A percentile compares a stretch with the other conserved stretches of the same genome.
These are phyloP conservation scores for Buxus sempervirens DNA, from an alignment of 164 flowering plant species.

Conservation along the genomic window DNA sequence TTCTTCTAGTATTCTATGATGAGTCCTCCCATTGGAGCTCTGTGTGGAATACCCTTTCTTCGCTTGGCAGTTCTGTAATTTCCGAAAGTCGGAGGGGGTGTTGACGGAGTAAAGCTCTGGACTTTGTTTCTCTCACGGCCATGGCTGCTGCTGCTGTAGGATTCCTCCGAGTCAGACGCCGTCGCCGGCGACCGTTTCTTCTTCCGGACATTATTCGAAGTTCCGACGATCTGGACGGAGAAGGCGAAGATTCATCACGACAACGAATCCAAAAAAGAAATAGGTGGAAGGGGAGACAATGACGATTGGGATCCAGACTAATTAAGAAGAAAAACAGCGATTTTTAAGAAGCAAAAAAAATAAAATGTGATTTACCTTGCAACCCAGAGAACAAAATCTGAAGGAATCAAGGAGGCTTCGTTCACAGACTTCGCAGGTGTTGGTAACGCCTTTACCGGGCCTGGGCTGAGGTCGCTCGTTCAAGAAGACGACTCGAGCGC, in stretches of 20 bases:
- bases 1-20: constrained; percentile 43
- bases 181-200: constrained; percentile 20
- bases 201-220: constrained; percentile 52
- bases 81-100: constrained; percentile 71
- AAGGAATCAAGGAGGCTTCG: constrained; percentile 90
- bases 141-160: constrained; percentile 50
- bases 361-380: constrained; percentile 63
- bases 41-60: constrained; percentile 92
- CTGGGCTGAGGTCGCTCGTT: constrained; percentile 91
- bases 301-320: too few relatives aligned
- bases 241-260: neutral
- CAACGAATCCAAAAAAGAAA: too few relatives aligned
- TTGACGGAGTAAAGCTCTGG: constrained; percentile 74
- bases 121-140: constrained; percentile 31
- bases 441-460: constrained; percentile 92
- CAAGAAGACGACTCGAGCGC: constrained; percentile 84
- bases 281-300: too few relatives aligned
- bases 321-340: too few relatives aligned
- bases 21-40: constrained; percentile 81
- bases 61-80: constrained; percentile 71
- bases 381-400: constrained; percentile 90
- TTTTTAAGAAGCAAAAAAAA: neutral
- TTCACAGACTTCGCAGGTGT: constrained; percentile 84
- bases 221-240: constrained; percentile 57
- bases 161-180: constrained; percentile 60